phyloP scores from a whole-genome alignment of 768 basidiomycete species.

The Lentinula aciculospora region DNA sequence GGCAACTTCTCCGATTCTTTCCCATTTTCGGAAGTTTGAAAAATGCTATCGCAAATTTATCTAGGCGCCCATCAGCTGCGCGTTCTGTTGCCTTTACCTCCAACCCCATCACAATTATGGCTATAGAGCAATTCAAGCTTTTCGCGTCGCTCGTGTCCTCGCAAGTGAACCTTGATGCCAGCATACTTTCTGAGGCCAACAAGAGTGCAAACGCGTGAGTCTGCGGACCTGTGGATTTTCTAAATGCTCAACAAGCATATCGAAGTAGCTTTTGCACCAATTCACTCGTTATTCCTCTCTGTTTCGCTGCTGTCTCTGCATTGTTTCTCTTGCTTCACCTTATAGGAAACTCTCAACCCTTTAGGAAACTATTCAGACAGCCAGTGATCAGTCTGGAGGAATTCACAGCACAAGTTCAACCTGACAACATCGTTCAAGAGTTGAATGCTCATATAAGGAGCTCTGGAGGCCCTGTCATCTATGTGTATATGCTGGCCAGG shows the following conservation, averaged over 20 bases:
- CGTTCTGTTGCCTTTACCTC: too few relatives aligned
- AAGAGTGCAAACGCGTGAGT: not conserved
- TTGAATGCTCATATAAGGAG: constrained; percentile 31
- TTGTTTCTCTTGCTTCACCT: constrained; percentile 26
- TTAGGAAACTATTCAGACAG: constrained; percentile 9
- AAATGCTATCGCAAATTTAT: too few relatives aligned
- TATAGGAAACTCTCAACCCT: constrained; percentile 12
- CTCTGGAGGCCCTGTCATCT: constrained; percentile 43
- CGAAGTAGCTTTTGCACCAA: constrained; percentile 5
- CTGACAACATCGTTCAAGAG: constrained; percentile 24
- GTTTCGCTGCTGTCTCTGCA: constrained; percentile 27
- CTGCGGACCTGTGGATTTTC: not conserved
- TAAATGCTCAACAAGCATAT: not conserved
- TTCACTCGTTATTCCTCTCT: constrained; percentile 29
- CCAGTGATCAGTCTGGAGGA: constrained; percentile 9
- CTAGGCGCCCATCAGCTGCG: too few relatives aligned
- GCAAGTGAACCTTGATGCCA: not conserved
- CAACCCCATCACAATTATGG: too few relatives aligned
- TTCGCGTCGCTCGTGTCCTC: not conserved
- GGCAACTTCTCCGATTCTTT: too few relatives aligned
- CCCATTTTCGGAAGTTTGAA: too few relatives aligned
- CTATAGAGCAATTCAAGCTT: too few relatives aligned
- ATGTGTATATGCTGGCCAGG: constrained; percentile 40
- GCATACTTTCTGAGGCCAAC: not conserved
- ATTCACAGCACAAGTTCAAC: constrained; percentile 14